Percentiles rank a stretch among this genome's conserved stretches.
Evolutionary conservation across 2,329 filamentous ascomycete genomes (phyloP).

Genomic region (Fusarium virguliforme): DNA sequence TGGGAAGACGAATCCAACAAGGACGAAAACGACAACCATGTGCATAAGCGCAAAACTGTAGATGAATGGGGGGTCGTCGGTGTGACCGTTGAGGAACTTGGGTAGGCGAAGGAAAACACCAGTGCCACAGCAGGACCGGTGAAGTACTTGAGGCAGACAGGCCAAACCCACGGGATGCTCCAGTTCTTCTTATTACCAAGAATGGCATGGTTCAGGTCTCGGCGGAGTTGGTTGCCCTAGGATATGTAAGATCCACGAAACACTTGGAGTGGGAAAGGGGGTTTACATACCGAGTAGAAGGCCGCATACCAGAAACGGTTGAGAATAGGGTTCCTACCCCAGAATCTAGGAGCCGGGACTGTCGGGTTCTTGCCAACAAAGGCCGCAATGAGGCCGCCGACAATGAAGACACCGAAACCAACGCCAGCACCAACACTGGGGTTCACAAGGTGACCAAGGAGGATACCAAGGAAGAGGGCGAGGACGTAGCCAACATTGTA

Average conservation of each 20-base stretch:
- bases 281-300: constrained; percentile 67
- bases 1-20: constrained; percentile 35
- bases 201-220: constrained; percentile 66
- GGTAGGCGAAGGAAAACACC: constrained; percentile 65
- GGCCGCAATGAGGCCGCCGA: constrained; percentile 56
- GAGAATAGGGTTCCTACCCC: constrained; percentile 56
- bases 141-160: constrained; percentile 62
- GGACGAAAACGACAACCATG: constrained; percentile 37
- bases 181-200: constrained; percentile 65
- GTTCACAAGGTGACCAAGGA: constrained; percentile 62
- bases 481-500: constrained; percentile 66
- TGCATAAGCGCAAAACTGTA: constrained; percentile 47
- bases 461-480: constrained; percentile 64
- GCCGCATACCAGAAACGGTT: constrained; percentile 65
- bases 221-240: constrained; percentile 68
- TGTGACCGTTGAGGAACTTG: constrained; percentile 31
- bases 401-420: constrained; percentile 66
- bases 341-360: constrained; percentile 60
- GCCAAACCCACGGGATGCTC: constrained; percentile 65
- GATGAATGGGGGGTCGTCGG: constrained; percentile 36
- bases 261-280: accelerated
- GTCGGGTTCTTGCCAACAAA: constrained; percentile 59
- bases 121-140: constrained; percentile 63
- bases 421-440: constrained; percentile 62
- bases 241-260: constrained; percentile 33